Percentiles rank a stretch among this genome's conserved stretches.
Evolutionary conservation across 2,329 filamentous ascomycete genomes (phyloP).

Genomic region (Botryotinia calthae): DNA sequence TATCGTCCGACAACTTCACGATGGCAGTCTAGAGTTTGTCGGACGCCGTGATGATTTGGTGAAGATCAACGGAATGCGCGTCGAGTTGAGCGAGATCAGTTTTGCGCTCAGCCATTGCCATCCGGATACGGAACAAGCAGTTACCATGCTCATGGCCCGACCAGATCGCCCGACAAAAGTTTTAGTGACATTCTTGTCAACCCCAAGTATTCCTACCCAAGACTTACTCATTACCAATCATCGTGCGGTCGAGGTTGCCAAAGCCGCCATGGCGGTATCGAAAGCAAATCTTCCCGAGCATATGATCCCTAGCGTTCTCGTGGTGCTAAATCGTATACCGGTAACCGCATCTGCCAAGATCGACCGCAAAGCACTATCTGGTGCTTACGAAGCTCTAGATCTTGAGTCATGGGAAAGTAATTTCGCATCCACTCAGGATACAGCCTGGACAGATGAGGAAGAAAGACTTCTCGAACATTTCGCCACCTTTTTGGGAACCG

Average conservation of each 20-base stretch:
- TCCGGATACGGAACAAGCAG: constrained; percentile 41
- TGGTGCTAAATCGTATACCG: constrained; percentile 23
- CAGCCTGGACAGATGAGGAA: constrained; percentile 4
- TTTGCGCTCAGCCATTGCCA: constrained; percentile 22
- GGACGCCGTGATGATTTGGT: constrained; percentile 67
- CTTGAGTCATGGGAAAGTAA: constrained; percentile 6
- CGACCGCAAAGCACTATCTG: constrained; percentile 20
- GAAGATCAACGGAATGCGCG: constrained; percentile 63
- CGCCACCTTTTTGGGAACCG: neutral
- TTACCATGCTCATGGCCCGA: constrained; percentile 42
- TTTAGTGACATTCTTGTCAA: constrained; percentile 23
- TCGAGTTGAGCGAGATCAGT: constrained; percentile 56
- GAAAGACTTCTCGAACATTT: constrained; percentile 1
- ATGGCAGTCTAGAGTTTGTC: constrained; percentile 53
- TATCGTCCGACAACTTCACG: constrained; percentile 52
- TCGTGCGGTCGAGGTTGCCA: constrained; percentile 7
- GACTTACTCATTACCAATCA: neutral
- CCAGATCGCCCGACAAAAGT: constrained; percentile 36
- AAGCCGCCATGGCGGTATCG: constrained; percentile 6
- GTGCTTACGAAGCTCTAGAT: neutral
- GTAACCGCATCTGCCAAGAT: constrained; percentile 25
- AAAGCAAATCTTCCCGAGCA: constrained; percentile 22
- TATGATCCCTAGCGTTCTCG: constrained; percentile 26
- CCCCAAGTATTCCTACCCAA: neutral
- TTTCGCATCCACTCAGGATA: neutral